Evolutionary conservation across 1,139 yeast species (phyloP).

Genomic region (Saccharomyces hybrid): DNA sequence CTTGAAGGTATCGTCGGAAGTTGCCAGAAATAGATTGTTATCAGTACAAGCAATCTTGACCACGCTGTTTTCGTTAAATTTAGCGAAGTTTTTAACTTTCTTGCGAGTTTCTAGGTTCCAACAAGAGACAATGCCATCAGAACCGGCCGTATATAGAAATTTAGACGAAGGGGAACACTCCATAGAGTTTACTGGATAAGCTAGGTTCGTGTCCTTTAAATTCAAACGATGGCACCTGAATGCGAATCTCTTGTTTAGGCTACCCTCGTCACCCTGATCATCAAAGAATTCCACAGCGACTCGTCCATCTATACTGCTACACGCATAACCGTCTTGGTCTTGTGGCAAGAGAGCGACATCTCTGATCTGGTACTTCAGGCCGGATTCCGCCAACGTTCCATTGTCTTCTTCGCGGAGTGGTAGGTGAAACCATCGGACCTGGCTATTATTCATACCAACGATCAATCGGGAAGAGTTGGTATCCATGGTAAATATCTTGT

Average conservation of each 20-base stretch:
- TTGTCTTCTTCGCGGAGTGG: constrained; percentile 43
- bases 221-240: constrained; percentile 70
- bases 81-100: constrained; percentile 51
- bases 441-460: constrained; percentile 44
- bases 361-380: constrained; percentile 65
- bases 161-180: constrained; percentile 43
- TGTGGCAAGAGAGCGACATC: constrained; percentile 52
- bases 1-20: constrained; percentile 54
- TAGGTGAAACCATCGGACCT: constrained; percentile 48
- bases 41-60: constrained; percentile 40
- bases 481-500: constrained; percentile 63
- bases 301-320: constrained; percentile 84
- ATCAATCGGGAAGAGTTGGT: constrained; percentile 42
- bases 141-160: constrained; percentile 67
- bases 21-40: constrained; percentile 47
- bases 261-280: constrained; percentile 27
- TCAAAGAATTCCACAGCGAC: constrained; percentile 74
- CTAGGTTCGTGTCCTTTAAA: constrained; percentile 48
- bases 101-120: constrained; percentile 59
- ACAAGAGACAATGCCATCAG: constrained; percentile 65
- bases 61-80: constrained; percentile 42
- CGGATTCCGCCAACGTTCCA: constrained; percentile 58
- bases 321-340: constrained; percentile 55
- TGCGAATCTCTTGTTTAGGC: constrained; percentile 52
- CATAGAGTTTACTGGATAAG: constrained; percentile 70